phyloP scores from a whole-genome alignment of 2,329 filamentous ascomycete genomes.

The Ophidiomyces ophidiicola region DNA sequence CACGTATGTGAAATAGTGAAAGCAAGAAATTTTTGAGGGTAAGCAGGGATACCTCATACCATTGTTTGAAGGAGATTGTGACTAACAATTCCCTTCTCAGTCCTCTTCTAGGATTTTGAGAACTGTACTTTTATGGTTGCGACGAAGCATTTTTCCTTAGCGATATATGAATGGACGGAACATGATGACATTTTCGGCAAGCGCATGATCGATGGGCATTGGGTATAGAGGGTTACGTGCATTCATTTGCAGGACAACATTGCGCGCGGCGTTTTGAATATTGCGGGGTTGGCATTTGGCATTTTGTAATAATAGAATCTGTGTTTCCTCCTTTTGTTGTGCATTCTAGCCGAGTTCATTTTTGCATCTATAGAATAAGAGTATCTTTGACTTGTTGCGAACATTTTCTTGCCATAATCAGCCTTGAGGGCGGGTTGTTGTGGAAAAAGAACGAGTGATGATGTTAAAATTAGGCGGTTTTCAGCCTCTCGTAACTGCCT shows the following conservation, averaged over 20 bases:
- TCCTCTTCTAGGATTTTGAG: background rate
- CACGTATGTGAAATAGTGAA: conserved; percentile 20
- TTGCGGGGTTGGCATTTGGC: background rate
- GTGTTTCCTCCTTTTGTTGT: too few relatives aligned
- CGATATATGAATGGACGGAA: conserved; percentile 1
- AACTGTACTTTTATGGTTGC: conserved; percentile 1
- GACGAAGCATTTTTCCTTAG: conserved; percentile 5
- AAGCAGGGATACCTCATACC: background rate
- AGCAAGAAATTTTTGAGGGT: background rate
- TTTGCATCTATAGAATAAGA: background rate
- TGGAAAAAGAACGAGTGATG: too few relatives aligned
- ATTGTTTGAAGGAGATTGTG: background rate
- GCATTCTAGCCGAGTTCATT: background rate
- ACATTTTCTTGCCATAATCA: too few relatives aligned
- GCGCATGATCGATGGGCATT: conserved; percentile 1
- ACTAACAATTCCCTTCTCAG: background rate
- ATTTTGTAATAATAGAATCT: too few relatives aligned
- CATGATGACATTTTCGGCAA: background rate
- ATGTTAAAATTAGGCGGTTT: conserved; percentile 3
- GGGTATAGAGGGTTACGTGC: background rate
- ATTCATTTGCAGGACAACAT: conserved; percentile 2
- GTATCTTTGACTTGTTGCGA: too few relatives aligned
- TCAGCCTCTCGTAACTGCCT: conserved; percentile 5
- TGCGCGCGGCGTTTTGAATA: conserved; percentile 3
- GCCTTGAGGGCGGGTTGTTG: too few relatives aligned